Conservation (phyloP, 352 stramenopile species). For the Thalassiosira hispida region DNA sequence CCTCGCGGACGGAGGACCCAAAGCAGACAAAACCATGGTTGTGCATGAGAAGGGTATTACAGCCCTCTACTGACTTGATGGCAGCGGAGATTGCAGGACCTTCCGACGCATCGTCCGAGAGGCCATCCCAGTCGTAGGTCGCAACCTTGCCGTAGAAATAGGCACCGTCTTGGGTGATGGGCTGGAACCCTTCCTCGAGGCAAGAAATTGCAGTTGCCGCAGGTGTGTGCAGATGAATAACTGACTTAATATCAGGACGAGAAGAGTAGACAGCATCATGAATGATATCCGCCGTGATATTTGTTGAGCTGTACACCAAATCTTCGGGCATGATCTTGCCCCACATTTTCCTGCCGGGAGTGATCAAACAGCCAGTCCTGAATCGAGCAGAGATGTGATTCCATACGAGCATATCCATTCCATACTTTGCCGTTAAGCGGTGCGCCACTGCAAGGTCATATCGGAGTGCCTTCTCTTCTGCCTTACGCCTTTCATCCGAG, state of each 20-base stretch:
- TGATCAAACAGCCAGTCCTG: slow-evolving; percentile 57
- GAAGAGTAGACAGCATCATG: slow-evolving; percentile 60
- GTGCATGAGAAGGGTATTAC: slow-evolving; percentile 69
- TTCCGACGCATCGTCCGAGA: slow-evolving; percentile 52
- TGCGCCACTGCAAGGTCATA: slow-evolving; percentile 64
- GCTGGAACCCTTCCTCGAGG: slow-evolving; percentile 57
- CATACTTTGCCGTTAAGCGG: slow-evolving; percentile 56
- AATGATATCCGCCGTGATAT: slow-evolving; percentile 62
- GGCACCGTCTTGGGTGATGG: slow-evolving; percentile 63
- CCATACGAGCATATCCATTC: slow-evolving; percentile 68
- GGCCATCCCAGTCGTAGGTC: slow-evolving; percentile 60
- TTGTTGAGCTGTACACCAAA: slow-evolving; percentile 56
- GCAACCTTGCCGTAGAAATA: slow-evolving; percentile 65
- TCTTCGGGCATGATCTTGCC: slow-evolving; percentile 52
- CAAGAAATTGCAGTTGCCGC: slow-evolving; percentile 58
- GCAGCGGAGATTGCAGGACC: slow-evolving; percentile 48
- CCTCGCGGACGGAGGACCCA: slow-evolving; percentile 47
- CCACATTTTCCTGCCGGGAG: slow-evolving; percentile 63
- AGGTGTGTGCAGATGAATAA: slow-evolving; percentile 63
- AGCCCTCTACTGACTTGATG: slow-evolving; percentile 53
- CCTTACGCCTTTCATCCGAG: slow-evolving; percentile 45
- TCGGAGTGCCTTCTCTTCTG: slow-evolving; percentile 46
- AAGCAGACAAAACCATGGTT: slow-evolving; percentile 68
- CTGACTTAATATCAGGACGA: slow-evolving; percentile 53
- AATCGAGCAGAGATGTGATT: slow-evolving; percentile 67